Conservation (phyloP, 257 asterid species). For the Rubia yunnanensis region DNA sequence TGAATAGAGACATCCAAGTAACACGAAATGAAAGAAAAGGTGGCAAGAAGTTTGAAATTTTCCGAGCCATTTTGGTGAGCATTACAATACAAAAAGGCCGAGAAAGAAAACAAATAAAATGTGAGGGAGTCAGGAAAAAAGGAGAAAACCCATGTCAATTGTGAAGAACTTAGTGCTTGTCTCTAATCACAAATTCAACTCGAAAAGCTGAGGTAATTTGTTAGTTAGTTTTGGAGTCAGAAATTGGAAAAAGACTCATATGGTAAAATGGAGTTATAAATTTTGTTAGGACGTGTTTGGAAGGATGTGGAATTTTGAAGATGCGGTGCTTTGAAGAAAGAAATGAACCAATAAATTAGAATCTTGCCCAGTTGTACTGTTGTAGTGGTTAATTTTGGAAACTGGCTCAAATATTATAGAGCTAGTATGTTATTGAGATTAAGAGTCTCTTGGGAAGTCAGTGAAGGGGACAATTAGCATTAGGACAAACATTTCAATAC, state of each 20-base stretch:
- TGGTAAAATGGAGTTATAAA: background rate
- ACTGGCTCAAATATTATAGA: background rate
- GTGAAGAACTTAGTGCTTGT: constrained; percentile 1
- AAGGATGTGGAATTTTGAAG: constrained; percentile 1
- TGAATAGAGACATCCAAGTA: background rate
- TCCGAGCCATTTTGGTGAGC: constrained; percentile 2
- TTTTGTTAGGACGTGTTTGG: background rate
- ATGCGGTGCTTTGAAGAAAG: background rate
- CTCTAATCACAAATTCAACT: constrained; percentile 1
- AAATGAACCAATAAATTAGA: background rate
- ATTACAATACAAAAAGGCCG: background rate
- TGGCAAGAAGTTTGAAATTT: background rate
- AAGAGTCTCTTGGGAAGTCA: background rate
- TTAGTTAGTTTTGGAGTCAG: background rate
- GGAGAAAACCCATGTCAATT: background rate
- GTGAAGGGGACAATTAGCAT: constrained; percentile 9
- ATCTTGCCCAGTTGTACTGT: too few species aligned
- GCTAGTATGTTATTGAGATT: background rate
- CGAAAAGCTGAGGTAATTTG: constrained; percentile 5
- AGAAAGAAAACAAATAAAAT: constrained; percentile 1
- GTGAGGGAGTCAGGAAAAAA: background rate
- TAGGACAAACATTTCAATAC: constrained; percentile 1
- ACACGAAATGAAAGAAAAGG: background rate
- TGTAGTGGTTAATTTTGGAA: background rate
- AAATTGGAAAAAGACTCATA: background rate